These are phyloP conservation scores for Neonectria punicea DNA, from an alignment of 2,329 filamentous ascomycete genomes.

Conservation along the genomic window DNA sequence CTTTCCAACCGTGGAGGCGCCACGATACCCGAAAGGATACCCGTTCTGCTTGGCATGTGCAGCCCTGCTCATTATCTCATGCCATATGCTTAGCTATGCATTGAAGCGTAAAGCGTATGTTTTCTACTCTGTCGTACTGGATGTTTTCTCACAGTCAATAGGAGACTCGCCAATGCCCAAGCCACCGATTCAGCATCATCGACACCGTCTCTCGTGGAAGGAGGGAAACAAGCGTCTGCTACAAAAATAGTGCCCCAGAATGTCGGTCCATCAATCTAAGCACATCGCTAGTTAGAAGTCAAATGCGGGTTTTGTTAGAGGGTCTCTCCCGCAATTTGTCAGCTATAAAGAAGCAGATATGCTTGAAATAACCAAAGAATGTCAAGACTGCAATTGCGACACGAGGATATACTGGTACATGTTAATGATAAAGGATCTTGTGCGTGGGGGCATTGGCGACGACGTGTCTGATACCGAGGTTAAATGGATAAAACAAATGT, in stretches of 20 bases:
- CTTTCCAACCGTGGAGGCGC: constrained; percentile 58
- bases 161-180: constrained; percentile 1
- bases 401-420: no score
- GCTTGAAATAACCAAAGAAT: no score
- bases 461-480: no score
- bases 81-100: constrained; percentile 38
- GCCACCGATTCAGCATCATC: not conserved
- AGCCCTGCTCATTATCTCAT: constrained; percentile 43
- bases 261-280: not conserved
- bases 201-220: constrained; percentile 11
- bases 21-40: constrained; percentile 56
- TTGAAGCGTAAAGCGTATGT: constrained; percentile 39
- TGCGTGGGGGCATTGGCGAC: no score
- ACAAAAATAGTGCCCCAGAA: not conserved
- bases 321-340: no score
- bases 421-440: no score
- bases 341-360: no score
- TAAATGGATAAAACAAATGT: no score
- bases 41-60: constrained; percentile 50
- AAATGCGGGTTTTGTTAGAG: not conserved
- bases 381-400: no score
- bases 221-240: constrained; percentile 6
- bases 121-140: no score
- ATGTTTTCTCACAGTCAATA: not conserved
- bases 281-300: not conserved